phyloP scores from a whole-genome alignment of 768 basidiomycete genomes.

The Suillus weaverae region DNA sequence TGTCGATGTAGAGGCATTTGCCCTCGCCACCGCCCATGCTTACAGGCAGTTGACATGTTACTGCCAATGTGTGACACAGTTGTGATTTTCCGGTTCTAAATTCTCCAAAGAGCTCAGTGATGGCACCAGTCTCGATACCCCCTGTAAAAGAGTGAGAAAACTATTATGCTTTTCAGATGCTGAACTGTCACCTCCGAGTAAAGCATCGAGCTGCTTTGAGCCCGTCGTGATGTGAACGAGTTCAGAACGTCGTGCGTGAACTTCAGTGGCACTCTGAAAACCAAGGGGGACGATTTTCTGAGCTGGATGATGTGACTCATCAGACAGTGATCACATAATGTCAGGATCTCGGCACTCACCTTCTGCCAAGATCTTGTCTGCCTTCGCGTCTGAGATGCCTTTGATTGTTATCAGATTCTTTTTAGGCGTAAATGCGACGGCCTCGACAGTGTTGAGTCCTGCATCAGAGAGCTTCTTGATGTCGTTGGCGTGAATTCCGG shows the following conservation, averaged over 20 bases:
- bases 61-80: slow-evolving; percentile 95
- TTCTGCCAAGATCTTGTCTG: slow-evolving; percentile 92
- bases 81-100: slow-evolving; percentile 99
- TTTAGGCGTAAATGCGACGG: slow-evolving; percentile 96
- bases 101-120: slow-evolving; percentile 98
- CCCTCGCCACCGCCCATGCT: slow-evolving; percentile 99
- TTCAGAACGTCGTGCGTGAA: slow-evolving; percentile 92
- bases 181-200: slow-evolving; percentile 73
- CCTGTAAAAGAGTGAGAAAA: slow-evolving; percentile 44
- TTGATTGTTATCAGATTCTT: slow-evolving; percentile 88
- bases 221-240: slow-evolving; percentile 97
- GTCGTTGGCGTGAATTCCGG: slow-evolving; percentile 85
- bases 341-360: slow-evolving; percentile 48
- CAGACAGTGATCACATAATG: slow-evolving; percentile 10
- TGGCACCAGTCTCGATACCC: slow-evolving; percentile 97
- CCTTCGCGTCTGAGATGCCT: slow-evolving; percentile 95
- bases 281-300: slow-evolving; percentile 96
- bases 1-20: slow-evolving; percentile 98
- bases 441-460: slow-evolving; percentile 91
- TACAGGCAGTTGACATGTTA: slow-evolving; percentile 95
- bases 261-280: slow-evolving; percentile 97
- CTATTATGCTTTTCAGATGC: background rate
- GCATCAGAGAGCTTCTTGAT: slow-evolving; percentile 94
- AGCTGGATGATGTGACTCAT: slow-evolving; percentile 46
- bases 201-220: slow-evolving; percentile 91